These are phyloP conservation scores for Leptographium flavum DNA, from an alignment of 2,329 filamentous ascomycete species.

Conservation along the genomic window DNA sequence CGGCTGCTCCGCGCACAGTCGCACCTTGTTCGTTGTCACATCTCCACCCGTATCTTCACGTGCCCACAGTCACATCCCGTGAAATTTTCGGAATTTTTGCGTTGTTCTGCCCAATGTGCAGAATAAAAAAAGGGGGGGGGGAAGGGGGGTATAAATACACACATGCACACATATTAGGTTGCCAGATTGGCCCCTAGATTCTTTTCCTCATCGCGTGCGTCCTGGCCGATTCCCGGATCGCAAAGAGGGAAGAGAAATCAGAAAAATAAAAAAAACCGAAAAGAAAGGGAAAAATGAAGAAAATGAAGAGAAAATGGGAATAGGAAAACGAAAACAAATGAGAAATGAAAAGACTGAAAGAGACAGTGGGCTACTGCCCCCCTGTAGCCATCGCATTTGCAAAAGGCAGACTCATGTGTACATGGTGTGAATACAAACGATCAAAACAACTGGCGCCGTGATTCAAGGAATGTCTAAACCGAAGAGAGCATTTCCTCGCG, in stretches of 20 bases:
- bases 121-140: not conserved
- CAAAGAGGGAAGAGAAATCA: not conserved
- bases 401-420: not conserved
- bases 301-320: not conserved
- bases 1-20: too few relatives aligned
- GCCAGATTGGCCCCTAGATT: not conserved
- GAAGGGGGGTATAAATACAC: constrained; percentile 2
- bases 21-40: too few relatives aligned
- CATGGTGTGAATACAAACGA: not conserved
- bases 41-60: too few relatives aligned
- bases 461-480: not conserved
- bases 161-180: not conserved
- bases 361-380: not conserved
- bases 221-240: not conserved
- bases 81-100: not conserved
- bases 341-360: not conserved
- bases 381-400: not conserved
- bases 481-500: not conserved
- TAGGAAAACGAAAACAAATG: not conserved
- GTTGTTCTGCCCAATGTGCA: not conserved
- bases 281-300: not conserved
- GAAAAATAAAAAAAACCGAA: not conserved
- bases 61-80: not conserved
- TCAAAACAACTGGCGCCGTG: not conserved
- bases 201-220: not conserved